Evolutionary conservation across 257 asterid genomes (phyloP).

Genomic region (Solanum etuberosum): DNA sequence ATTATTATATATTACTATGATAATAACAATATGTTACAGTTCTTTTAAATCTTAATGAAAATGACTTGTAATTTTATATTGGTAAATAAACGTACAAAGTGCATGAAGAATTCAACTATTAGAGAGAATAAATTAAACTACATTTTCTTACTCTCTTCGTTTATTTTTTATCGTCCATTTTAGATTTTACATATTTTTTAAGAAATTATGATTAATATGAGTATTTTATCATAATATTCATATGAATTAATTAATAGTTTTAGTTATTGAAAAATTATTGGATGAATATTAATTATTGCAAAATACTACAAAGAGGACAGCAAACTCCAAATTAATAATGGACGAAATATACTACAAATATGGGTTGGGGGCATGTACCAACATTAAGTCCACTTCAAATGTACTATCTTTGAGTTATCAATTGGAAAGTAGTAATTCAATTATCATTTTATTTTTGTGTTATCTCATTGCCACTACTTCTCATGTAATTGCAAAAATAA

Average conservation of each 20-base stretch:
- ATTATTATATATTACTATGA: too few species aligned
- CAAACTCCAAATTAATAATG: neutral
- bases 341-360: neutral
- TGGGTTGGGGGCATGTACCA: neutral
- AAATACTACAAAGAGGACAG: neutral
- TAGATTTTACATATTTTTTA: neutral
- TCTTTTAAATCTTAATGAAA: too few species aligned
- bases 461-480: neutral
- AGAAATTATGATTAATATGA: neutral
- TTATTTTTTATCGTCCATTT: neutral
- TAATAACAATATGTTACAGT: too few species aligned
- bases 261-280: neutral
- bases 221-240: too few species aligned
- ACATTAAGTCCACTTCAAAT: neutral
- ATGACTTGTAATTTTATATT: too few species aligned
- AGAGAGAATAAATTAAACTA: neutral
- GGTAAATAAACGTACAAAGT: neutral
- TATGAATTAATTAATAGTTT: too few species aligned
- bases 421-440: neutral
- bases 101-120: neutral
- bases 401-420: neutral
- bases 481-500: neutral
- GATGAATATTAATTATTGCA: neutral
- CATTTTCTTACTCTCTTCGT: neutral
- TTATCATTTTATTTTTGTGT: neutral